A percentile compares a stretch with the other conserved stretches of the same genome.
Evolutionary conservation across 164 flowering plant species (phyloP).

Genomic region (Warburgia ugandensis): DNA sequence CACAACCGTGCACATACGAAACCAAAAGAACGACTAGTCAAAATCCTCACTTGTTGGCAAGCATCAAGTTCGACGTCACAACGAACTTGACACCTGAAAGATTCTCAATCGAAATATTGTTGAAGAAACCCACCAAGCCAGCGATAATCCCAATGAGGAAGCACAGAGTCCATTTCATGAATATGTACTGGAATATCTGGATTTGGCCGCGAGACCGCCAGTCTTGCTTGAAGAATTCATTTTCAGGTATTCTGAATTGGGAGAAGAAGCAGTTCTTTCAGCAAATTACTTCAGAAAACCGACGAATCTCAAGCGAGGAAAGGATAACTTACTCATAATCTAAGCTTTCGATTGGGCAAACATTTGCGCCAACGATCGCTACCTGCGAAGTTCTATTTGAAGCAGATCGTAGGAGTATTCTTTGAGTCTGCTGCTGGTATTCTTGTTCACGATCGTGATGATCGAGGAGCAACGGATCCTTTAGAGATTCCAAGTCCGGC

Average conservation of each 20-base stretch:
- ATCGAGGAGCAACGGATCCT: not conserved
- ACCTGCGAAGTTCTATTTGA: slow-evolving; percentile 62
- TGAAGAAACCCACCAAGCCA: slow-evolving; percentile 53
- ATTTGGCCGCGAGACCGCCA: slow-evolving; percentile 52
- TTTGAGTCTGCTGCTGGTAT: not conserved
- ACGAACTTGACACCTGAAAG: slow-evolving; percentile 76
- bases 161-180: slow-evolving; percentile 71
- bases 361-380: slow-evolving; percentile 66
- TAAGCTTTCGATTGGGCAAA: slow-evolving; percentile 82
- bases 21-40: not conserved
- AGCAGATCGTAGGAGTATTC: slow-evolving; percentile 29
- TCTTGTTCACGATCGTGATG: not conserved
- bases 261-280: not conserved
- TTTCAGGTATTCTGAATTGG: slow-evolving; percentile 52
- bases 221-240: slow-evolving; percentile 76
- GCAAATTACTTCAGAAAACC: not conserved
- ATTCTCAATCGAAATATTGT: slow-evolving; percentile 77
- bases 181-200: slow-evolving; percentile 58
- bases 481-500: not conserved
- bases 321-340: slow-evolving; percentile 61
- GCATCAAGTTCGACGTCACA: slow-evolving; percentile 69
- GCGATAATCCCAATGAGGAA: slow-evolving; percentile 53
- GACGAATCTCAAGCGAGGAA: not conserved
- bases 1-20: not conserved
- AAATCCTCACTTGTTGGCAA: slow-evolving; percentile 31